Percentiles rank a stretch among this genome's conserved stretches.
phyloP scores from a whole-genome alignment of 2,329 filamentous ascomycete species.

The Trichoderma atrobrunneum region DNA sequence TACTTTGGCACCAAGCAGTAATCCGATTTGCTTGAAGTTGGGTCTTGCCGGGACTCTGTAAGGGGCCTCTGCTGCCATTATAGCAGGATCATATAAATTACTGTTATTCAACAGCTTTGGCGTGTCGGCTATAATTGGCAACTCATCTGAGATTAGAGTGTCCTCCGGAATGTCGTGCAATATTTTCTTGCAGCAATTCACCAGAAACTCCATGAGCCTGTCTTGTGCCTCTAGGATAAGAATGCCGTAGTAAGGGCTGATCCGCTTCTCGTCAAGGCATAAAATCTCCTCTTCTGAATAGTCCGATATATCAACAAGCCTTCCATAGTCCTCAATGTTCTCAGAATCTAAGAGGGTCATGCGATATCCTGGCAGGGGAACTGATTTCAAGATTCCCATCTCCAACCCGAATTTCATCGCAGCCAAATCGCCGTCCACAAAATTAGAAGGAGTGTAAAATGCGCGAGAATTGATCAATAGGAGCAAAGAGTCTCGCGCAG shows the following conservation, averaged over 20 bases:
- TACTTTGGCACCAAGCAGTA: conserved; percentile 42
- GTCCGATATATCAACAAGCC: conserved; percentile 34
- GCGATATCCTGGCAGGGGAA: conserved; percentile 31
- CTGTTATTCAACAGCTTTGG: conserved; percentile 30
- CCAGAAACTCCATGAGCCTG: conserved; percentile 46
- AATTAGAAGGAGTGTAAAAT: conserved; percentile 44
- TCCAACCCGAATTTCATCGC: conserved; percentile 32
- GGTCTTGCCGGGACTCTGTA: conserved; percentile 49
- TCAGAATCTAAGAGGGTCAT: conserved; percentile 36
- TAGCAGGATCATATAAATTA: conserved; percentile 38
- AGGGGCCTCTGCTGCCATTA: conserved; percentile 48
- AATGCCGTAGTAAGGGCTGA: conserved; percentile 46
- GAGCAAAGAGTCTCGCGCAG: conserved; percentile 40
- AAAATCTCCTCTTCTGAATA: conserved; percentile 38
- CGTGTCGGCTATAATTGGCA: conserved; percentile 40
- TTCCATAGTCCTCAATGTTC: conserved; percentile 35
- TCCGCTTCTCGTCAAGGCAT: conserved; percentile 36
- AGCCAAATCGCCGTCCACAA: conserved; percentile 45
- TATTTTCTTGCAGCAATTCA: conserved; percentile 45
- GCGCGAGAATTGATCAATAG: conserved; percentile 54
- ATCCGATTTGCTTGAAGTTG: conserved; percentile 44
- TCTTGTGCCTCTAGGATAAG: conserved; percentile 51
- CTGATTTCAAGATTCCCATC: conserved; percentile 24
- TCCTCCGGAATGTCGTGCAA: conserved; percentile 48
- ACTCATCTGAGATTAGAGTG: conserved; percentile 28